A percentile compares a stretch with the other conserved stretches of the same genome.
phyloP scores from a whole-genome alignment of 2,329 filamentous ascomycete genomes.

The Leptographium lundbergii region DNA sequence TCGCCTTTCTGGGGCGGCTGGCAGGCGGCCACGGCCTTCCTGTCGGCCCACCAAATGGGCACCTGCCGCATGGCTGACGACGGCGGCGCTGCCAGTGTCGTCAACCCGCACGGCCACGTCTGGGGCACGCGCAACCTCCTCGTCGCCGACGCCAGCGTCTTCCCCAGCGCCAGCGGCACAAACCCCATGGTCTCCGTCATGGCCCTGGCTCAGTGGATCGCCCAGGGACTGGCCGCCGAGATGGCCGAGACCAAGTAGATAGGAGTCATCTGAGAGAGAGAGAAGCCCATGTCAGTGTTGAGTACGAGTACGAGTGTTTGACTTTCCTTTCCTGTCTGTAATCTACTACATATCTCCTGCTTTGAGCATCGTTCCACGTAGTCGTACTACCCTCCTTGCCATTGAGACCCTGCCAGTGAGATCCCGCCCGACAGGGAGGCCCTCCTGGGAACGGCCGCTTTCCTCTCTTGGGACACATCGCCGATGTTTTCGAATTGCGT shows the following conservation, averaged over 20 bases:
- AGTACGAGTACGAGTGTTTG: not conserved
- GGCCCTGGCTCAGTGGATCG: slow-evolving; percentile 56
- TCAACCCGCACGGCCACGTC: slow-evolving; percentile 44
- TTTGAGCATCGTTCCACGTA: not conserved
- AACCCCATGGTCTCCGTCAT: slow-evolving; percentile 74
- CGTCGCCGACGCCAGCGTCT: slow-evolving; percentile 63
- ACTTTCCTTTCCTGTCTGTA: not conserved
- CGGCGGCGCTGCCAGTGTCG: slow-evolving; percentile 36
- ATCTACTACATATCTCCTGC: not conserved
- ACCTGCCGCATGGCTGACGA: slow-evolving; percentile 57
- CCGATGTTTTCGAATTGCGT: not conserved
- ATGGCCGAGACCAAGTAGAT: slow-evolving; percentile 13
- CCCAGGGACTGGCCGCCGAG: slow-evolving; percentile 40
- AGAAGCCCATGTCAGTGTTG: not conserved
- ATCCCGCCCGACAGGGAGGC: not conserved
- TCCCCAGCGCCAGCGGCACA: slow-evolving; percentile 64
- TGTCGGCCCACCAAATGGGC: slow-evolving; percentile 74
- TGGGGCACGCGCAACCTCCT: slow-evolving; percentile 56
- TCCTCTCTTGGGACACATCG: not conserved
- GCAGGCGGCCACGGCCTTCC: slow-evolving; percentile 40
- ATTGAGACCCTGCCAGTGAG: not conserved
- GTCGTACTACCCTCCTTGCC: not conserved
- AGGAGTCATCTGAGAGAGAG: too few species aligned
- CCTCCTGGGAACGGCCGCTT: not conserved
- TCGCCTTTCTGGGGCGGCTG: slow-evolving; percentile 20